Evolutionary conservation across 768 basidiomycete genomes (phyloP).

Genomic region (Russula dissimulans): DNA sequence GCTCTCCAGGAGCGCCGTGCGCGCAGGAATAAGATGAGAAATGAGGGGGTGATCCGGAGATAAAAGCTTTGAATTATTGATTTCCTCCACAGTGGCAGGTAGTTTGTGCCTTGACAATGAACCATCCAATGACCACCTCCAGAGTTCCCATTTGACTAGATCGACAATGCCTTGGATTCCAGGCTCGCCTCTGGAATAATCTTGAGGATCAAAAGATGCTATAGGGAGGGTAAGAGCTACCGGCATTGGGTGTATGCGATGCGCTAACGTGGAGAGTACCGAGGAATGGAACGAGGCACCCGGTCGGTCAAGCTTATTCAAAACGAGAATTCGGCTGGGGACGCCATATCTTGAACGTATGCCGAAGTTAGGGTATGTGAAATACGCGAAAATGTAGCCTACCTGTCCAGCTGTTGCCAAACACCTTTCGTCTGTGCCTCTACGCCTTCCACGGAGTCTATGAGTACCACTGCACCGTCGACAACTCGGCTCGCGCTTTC

Average conservation of each 20-base stretch:
- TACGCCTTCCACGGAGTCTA: conserved; percentile 88
- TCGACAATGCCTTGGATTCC: conserved; percentile 82
- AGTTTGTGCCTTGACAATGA: conserved; percentile 34
- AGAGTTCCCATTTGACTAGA: conserved; percentile 75
- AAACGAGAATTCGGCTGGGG: conserved; percentile 63
- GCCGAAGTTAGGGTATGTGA: background rate
- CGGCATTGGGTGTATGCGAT: conserved; percentile 70
- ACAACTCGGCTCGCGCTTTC: conserved; percentile 87
- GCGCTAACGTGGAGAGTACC: conserved; percentile 58
- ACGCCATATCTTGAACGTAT: conserved; percentile 58
- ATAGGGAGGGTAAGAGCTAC: conserved; percentile 63
- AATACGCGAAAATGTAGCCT: conserved; percentile 16
- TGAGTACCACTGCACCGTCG: conserved; percentile 80
- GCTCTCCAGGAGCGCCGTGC: conserved; percentile 64
- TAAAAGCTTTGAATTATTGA: conserved; percentile 37
- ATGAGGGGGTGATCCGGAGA: conserved; percentile 57
- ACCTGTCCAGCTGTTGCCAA: conserved; percentile 80
- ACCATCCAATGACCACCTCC: conserved; percentile 60
- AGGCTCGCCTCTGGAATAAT: conserved; percentile 67
- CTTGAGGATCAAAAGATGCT: conserved; percentile 58
- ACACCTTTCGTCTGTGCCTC: conserved; percentile 87
- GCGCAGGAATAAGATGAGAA: conserved; percentile 54
- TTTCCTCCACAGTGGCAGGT: conserved; percentile 40
- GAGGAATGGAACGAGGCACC: conserved; percentile 74
- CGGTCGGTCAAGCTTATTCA: conserved; percentile 84